Evolutionary conservation across 306 rosid species (phyloP).

Genomic region (Spatholobus suberectus): DNA sequence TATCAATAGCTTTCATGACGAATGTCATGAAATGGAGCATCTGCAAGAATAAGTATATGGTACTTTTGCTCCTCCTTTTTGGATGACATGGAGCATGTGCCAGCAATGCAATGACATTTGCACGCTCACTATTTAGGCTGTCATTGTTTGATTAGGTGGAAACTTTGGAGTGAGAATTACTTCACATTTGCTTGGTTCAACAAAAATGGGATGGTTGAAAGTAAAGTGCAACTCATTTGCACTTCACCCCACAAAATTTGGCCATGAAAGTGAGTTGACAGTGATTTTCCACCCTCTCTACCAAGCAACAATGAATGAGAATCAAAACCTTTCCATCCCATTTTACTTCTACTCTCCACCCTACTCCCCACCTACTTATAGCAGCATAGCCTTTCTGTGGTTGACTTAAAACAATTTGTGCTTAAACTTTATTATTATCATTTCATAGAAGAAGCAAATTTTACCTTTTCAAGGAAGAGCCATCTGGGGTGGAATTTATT

Average conservation of each 20-base stretch:
- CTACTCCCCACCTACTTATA: background rate
- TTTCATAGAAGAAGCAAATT: conserved; percentile 5
- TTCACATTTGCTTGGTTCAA: background rate
- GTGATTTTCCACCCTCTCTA: background rate
- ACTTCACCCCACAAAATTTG: background rate
- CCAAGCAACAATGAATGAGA: background rate
- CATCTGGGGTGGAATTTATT: background rate
- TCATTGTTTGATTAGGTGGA: background rate
- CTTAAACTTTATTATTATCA: background rate
- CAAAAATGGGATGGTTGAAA: background rate
- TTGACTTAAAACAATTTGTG: background rate
- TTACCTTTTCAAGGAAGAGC: background rate
- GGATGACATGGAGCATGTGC: conserved; percentile 8
- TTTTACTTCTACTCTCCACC: background rate
- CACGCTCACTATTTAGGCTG: conserved; percentile 3
- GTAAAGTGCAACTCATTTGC: background rate
- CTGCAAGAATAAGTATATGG: background rate
- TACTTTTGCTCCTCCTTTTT: background rate
- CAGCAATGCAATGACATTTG: background rate
- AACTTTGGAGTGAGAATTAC: conserved; percentile 4
- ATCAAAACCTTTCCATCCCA: background rate
- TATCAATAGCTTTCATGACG: background rate
- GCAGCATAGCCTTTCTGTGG: background rate
- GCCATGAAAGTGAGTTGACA: background rate
- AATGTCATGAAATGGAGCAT: background rate